Evolutionary conservation across 2,329 filamentous ascomycete genomes (phyloP), one percentile per base, ranked within the genome.

Genomic region (Aureobasidium sp.): DNA sequence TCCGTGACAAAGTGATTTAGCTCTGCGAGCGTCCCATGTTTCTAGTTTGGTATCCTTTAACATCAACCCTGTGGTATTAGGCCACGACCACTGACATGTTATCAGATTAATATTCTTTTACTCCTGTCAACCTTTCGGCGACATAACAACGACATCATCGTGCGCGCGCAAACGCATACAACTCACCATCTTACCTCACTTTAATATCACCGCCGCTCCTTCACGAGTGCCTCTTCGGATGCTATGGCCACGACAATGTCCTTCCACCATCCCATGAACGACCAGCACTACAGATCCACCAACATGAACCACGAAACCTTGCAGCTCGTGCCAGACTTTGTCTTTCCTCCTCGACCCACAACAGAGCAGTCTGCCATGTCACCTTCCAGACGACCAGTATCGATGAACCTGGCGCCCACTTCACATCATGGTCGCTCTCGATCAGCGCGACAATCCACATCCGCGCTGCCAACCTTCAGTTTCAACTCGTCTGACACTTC

Each of bases 251-350:
- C 57, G 34, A 50, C 57, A 27, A 41, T 59, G 44, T 50, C 57
- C 21, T 59, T 49, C 45, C 57, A 59, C 45, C 41, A 48, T 15
- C 13, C 34, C 25, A 49, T 59, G 44, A 49, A 37, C 48, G 42
- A 48, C 42, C 59, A 61, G 30, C 59, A 55, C 48, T 53, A 59
- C 61, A 45, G 42, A 27, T 30, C 30, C 30, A n/a, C 29, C 41
- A 37, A 52, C 53, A 59, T 62, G 50, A 30, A 50, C 45, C 59
- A 60, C 27, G 57, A 57, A 30, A 16, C 70, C 60, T 68, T 76
- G 48, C 77, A 81, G 64, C 74, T 80, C 65, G 67, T 77, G 30
- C 74, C 75, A 55, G 74, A 78, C 64, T 80, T 81, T 69, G 75
- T 75, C 21, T 81, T 80, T 62, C 78, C 78, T 42, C 73, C 73